phyloP scores from a whole-genome alignment of 345 rosid species.

The Aquilaria malaccensis region DNA sequence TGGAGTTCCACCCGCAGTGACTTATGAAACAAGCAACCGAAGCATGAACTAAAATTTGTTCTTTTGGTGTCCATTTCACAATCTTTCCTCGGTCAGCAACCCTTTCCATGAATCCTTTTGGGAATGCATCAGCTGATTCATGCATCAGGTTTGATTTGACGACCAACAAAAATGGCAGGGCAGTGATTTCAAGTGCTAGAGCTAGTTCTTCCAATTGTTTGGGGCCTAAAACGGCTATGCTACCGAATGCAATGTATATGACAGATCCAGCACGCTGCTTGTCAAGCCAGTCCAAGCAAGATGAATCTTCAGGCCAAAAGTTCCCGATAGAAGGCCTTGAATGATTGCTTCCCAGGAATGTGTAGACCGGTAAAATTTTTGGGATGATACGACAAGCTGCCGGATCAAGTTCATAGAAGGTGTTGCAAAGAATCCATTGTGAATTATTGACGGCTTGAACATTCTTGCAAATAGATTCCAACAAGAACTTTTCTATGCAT shows the following conservation, averaged over 20 bases:
- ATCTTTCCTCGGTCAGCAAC: background rate
- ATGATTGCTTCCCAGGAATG: slow-evolving; percentile 12
- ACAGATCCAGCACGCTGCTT: slow-evolving; percentile 26
- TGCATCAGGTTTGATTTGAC: background rate
- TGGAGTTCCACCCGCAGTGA: slow-evolving; percentile 8
- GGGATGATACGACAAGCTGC: slow-evolving; percentile 11
- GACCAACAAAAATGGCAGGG: slow-evolving; percentile 5
- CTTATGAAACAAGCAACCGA: slow-evolving; percentile 16
- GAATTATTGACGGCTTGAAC: slow-evolving; percentile 4
- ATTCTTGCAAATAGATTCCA: background rate
- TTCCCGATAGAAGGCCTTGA: slow-evolving; percentile 9
- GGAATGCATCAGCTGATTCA: background rate
- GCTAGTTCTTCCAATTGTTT: slow-evolving; percentile 33
- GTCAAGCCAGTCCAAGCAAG: slow-evolving; percentile 37
- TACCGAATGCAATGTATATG: slow-evolving; percentile 46
- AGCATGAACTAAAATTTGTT: slow-evolving; percentile 2
- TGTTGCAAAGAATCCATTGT: slow-evolving; percentile 17
- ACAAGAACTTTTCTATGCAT: background rate
- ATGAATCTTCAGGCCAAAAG: slow-evolving; percentile 28
- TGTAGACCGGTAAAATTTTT: slow-evolving; percentile 20
- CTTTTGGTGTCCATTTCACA: slow-evolving; percentile 6
- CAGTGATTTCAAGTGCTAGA: slow-evolving; percentile 5
- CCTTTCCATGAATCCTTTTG: slow-evolving; percentile 1
- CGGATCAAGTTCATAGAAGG: slow-evolving; percentile 24
- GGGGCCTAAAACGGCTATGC: slow-evolving; percentile 8